Percentiles rank a stretch among this genome's conserved stretches.
phyloP scores from a whole-genome alignment of 2,329 filamentous ascomycete species.

The Stenocarpella maydis region DNA sequence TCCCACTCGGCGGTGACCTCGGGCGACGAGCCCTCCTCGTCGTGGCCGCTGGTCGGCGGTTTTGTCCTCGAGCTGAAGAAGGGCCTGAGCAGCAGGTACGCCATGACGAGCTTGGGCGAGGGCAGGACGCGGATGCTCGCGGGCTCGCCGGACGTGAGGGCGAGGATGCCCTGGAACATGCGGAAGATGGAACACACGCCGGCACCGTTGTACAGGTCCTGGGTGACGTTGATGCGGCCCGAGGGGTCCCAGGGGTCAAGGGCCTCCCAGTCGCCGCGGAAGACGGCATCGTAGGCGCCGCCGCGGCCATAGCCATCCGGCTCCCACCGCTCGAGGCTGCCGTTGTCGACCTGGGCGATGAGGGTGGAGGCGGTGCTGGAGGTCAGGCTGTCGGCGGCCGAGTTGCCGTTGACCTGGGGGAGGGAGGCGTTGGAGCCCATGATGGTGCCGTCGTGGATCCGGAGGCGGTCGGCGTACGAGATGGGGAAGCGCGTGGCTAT shows the following conservation, averaged over 20 bases:
- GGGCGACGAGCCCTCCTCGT: conserved; percentile 40
- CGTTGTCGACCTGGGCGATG: conserved; percentile 75
- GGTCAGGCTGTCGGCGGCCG: conserved; percentile 40
- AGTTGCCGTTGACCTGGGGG: conserved; percentile 43
- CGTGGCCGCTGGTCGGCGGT: conserved; percentile 46
- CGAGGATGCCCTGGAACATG: conserved; percentile 66
- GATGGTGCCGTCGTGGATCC: conserved; percentile 65
- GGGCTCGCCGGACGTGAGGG: conserved; percentile 59
- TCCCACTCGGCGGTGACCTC: conserved; percentile 55
- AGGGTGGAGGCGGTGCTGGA: conserved; percentile 54
- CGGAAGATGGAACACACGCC: conserved; percentile 66
- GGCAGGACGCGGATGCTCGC: conserved; percentile 57
- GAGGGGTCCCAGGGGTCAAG: conserved; percentile 65
- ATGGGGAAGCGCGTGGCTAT: conserved; percentile 69
- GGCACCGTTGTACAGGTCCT: conserved; percentile 65
- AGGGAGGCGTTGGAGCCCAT: conserved; percentile 42
- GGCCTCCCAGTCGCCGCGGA: conserved; percentile 62
- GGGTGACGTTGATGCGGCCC: conserved; percentile 60
- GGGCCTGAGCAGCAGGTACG: conserved; percentile 58
- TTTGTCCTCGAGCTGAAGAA: conserved; percentile 59
- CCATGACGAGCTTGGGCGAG: conserved; percentile 56
- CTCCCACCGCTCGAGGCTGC: conserved; percentile 77
- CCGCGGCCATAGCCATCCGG: conserved; percentile 69
- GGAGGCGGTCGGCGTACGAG: conserved; percentile 73
- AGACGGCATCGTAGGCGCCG: conserved; percentile 64